Conservation (phyloP, 2,329 filamentous ascomycete genomes). For the Stagonosporopsis rhizophila region DNA sequence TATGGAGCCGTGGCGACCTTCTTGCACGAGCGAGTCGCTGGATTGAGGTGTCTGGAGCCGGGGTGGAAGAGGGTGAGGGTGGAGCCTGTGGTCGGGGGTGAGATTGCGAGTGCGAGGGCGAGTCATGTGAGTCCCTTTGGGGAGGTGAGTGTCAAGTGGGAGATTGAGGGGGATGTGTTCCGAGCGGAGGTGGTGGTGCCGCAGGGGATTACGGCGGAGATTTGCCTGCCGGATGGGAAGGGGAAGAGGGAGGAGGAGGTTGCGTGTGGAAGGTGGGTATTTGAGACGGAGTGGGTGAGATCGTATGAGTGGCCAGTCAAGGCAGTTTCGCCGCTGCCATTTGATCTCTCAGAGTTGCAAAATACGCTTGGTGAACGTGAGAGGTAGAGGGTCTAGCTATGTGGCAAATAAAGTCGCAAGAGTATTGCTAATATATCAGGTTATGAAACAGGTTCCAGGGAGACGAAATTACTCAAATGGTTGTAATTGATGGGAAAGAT, state of each 20-base stretch:
- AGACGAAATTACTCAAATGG: too few relatives aligned
- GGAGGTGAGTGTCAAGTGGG: neutral
- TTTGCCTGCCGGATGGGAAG: neutral
- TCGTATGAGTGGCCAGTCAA: constrained; percentile 5
- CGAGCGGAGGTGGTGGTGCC: constrained; percentile 2
- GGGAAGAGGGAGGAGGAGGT: neutral
- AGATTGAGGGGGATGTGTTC: neutral
- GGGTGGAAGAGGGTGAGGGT: constrained; percentile 1
- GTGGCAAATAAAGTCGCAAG: too few relatives aligned
- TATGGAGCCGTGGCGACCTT: constrained; percentile 55
- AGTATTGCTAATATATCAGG: too few relatives aligned
- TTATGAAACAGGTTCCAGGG: too few relatives aligned
- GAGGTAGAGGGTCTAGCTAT: neutral
- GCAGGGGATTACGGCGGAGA: neutral
- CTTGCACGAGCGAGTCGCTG: constrained; percentile 33
- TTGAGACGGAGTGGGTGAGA: constrained; percentile 1
- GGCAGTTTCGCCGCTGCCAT: constrained; percentile 1
- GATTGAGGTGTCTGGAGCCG: neutral
- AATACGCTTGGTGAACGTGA: neutral
- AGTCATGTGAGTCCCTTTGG: neutral
- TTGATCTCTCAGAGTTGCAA: neutral
- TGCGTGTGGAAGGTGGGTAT: neutral
- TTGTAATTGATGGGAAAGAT: too few relatives aligned
- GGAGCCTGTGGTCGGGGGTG: neutral
- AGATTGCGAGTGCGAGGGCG: neutral